phyloP scores from a whole-genome alignment of 306 rosid genomes.

The Pachyrhizus erosus region DNA sequence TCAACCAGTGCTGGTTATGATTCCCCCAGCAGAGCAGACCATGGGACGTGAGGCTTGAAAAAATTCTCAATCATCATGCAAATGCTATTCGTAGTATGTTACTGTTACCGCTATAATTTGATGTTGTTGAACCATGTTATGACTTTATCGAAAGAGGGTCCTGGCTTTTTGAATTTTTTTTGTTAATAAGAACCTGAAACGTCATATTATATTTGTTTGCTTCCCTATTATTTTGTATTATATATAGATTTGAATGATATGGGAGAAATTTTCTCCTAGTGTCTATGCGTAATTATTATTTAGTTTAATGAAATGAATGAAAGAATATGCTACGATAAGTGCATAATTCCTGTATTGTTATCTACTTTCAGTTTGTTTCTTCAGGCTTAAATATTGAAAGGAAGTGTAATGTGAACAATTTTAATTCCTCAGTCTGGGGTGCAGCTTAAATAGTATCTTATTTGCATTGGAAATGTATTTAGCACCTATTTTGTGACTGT shows the following conservation, averaged over 20 bases:
- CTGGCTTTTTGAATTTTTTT: conserved; percentile 15
- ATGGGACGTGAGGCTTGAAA: conserved; percentile 80
- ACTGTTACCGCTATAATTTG: conserved; percentile 28
- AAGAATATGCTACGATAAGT: too few relatives aligned
- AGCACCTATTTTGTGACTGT: too few relatives aligned
- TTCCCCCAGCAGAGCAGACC: conserved; percentile 86
- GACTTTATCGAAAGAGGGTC: conserved; percentile 17
- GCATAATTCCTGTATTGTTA: too few relatives aligned
- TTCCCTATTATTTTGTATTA: conserved; percentile 15
- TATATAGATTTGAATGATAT: conserved; percentile 15
- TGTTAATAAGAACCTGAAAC: conserved; percentile 35
- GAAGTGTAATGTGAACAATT: too few relatives aligned
- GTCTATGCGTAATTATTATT: conserved; percentile 9
- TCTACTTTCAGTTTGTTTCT: too few relatives aligned
- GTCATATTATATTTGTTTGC: conserved; percentile 21
- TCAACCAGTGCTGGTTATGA: conserved; percentile 79
- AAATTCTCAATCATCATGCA: background rate
- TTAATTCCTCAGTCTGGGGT: too few relatives aligned
- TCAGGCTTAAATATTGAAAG: too few relatives aligned
- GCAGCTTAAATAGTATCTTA: too few relatives aligned
- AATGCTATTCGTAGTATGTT: conserved; percentile 34
- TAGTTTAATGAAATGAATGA: too few relatives aligned
- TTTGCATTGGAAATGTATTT: too few relatives aligned
- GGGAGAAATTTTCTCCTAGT: conserved; percentile 10
- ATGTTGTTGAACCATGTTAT: conserved; percentile 15